A percentile compares a stretch with the other conserved stretches of the same genome.
Evolutionary conservation across 345 rosid species (phyloP).

Genomic region (Passiflora organensis): DNA sequence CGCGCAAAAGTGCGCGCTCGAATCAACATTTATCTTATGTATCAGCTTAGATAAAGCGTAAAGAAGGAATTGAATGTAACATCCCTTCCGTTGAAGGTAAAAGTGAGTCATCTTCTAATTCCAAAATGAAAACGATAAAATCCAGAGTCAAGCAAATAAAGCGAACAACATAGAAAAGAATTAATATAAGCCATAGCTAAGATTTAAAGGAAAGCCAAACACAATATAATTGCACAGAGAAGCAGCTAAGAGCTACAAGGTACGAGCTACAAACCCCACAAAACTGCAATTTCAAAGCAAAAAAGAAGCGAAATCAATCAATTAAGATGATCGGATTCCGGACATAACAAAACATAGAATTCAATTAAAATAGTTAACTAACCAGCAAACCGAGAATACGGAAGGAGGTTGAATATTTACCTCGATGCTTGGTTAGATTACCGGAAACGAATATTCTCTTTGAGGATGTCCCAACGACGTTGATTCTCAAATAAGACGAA

Average conservation of each 20-base stretch:
- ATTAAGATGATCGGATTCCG: neutral
- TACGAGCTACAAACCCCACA: too few relatives aligned
- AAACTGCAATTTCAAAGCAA: neutral
- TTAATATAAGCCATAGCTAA: neutral
- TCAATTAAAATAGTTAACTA: neutral
- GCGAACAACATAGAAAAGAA: neutral
- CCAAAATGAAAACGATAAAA: too few relatives aligned
- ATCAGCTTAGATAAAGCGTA: too few relatives aligned
- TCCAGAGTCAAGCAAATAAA: neutral
- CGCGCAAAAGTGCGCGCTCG: too few relatives aligned
- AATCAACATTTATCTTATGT: too few relatives aligned
- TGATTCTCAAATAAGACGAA: neutral
- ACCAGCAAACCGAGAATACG: neutral
- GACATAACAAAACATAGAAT: neutral
- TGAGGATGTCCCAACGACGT: neutral
- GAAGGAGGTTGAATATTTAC: constrained; percentile 6
- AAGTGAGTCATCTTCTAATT: too few relatives aligned
- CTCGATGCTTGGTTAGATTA: constrained; percentile 2
- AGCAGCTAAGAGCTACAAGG: neutral
- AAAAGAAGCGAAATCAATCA: neutral
- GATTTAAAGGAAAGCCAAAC: too few relatives aligned
- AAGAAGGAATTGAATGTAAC: neutral
- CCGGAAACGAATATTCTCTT: constrained; percentile 1
- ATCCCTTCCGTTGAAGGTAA: neutral
- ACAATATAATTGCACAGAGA: too few relatives aligned